Evolutionary conservation across 345 rosid species (phyloP), one percentile per base, ranked within the genome.

Genomic region (Eucalyptus camaldulensis): DNA sequence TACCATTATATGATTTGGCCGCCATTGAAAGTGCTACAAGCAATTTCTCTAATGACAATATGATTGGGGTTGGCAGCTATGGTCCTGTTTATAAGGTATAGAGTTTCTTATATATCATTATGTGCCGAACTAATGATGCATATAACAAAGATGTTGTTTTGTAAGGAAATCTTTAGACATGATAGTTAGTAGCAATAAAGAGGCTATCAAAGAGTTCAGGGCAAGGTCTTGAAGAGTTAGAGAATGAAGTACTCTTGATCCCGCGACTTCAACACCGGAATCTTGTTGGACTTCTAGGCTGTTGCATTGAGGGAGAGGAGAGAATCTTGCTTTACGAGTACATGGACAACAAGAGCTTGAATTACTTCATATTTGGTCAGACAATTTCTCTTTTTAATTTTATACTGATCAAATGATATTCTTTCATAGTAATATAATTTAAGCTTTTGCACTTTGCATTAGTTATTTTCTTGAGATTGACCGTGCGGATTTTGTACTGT

Each of bases 51-150:
- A 76, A 87, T n/a, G 88, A 53, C 58, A 92, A 91, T 88, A 91
- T 91, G 92, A 91, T 92, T 25, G 94, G 95, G 47, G 94, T 91
- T 60, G 93, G 95, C n/a, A 93, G 94, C 76, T 94, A 11, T 1
- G 13, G 49, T 49, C 49, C 49, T 49, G 49, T 49, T 49, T 49
- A 49, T 49, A 49, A 49, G 49, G 49, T 49, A 49, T 49, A 49
- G 1, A 11, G 49, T 49, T 49, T 49, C 49, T 49, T 49, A 49
- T 1, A 49, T 49, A 1, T 1, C 49, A 49, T 49, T 49, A 1
- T 49, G 49, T 12, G 49, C 49, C 2, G 0, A 49, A 49, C 13
- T 49, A 49, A 49, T 49, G 49, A 49, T 49, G 49, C 49, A 49
- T 49, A 0, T 11, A 49, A 49, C 49, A 49, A 49, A 49, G 13